These are phyloP conservation scores for Aspergillus felis DNA, from an alignment of 2,329 filamentous ascomycete species.

Conservation along the genomic window DNA sequence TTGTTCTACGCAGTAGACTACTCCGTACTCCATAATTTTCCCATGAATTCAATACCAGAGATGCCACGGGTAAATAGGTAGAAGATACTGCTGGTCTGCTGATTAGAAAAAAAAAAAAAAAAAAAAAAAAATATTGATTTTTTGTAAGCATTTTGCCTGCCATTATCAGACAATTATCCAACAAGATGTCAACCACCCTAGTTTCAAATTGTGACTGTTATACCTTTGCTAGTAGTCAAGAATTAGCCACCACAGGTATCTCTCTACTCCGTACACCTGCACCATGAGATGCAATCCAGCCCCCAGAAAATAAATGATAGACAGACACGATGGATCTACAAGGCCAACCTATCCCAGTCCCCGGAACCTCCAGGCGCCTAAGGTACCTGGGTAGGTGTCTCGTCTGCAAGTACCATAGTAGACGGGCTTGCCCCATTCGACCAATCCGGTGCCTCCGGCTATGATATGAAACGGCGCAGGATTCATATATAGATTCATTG, in stretches of 20 bases:
- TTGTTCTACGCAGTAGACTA: neutral
- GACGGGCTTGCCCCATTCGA: too few species aligned
- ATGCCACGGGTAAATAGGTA: neutral
- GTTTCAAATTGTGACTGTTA: neutral
- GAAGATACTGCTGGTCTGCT: neutral
- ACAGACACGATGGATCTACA: too few species aligned
- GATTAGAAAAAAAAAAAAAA: neutral
- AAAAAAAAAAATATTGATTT: neutral
- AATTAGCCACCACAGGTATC: neutral
- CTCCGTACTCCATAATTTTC: neutral
- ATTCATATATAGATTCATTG: neutral
- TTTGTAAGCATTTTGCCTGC: neutral
- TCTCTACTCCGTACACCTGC: too few species aligned
- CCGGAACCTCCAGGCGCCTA: too few species aligned
- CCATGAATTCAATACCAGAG: slow-evolving; percentile 2
- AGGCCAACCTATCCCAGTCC: too few species aligned
- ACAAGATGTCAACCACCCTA: neutral
- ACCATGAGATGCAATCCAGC: too few species aligned
- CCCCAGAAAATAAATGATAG: too few species aligned
- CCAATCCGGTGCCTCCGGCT: too few species aligned
- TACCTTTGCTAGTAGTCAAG: neutral
- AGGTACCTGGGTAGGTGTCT: too few species aligned
- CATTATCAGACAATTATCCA: too few species aligned
- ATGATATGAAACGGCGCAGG: too few species aligned
- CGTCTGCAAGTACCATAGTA: too few species aligned